A percentile compares a stretch with the other conserved stretches of the same genome.
Evolutionary conservation across 2,329 filamentous ascomycete genomes (phyloP).

Genomic region (Cercospora brassicicola): DNA sequence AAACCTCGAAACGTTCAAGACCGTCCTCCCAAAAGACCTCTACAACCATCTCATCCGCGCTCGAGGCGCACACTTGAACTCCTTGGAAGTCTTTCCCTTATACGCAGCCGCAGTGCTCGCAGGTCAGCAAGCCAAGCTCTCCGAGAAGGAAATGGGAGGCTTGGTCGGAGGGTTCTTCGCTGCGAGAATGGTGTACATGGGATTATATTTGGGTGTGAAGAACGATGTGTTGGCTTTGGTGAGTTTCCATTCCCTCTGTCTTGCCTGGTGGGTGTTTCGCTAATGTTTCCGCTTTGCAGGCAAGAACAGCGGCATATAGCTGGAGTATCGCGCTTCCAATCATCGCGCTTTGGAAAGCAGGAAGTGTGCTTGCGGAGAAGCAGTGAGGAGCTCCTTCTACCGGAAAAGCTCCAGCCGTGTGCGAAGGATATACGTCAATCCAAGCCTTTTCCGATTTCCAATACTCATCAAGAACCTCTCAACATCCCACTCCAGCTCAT

Average conservation of each 20-base stretch:
- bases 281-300: slow-evolving; percentile 7
- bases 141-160: slow-evolving; percentile 27
- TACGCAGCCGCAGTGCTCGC: slow-evolving; percentile 42
- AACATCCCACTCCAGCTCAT: slow-evolving; percentile 15
- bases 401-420: too few relatives aligned
- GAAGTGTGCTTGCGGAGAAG: slow-evolving; percentile 9
- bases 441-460: too few relatives aligned
- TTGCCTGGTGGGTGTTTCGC: neutral
- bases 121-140: slow-evolving; percentile 28
- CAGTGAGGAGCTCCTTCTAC: too few relatives aligned
- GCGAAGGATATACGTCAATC: too few relatives aligned
- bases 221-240: slow-evolving; percentile 27
- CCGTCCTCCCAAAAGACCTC: slow-evolving; percentile 25
- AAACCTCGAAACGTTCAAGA: slow-evolving; percentile 33
- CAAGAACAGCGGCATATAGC: slow-evolving; percentile 29
- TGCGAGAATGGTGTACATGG: slow-evolving; percentile 27
- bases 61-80: slow-evolving; percentile 47
- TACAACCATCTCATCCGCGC: slow-evolving; percentile 31
- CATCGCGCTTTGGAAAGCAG: slow-evolving; percentile 29
- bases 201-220: slow-evolving; percentile 28
- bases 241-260: neutral
- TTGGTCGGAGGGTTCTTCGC: slow-evolving; percentile 28
- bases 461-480: slow-evolving; percentile 9
- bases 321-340: slow-evolving; percentile 33
- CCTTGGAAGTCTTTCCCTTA: slow-evolving; percentile 47